Base-by-base conservation (phyloP, 306 rosid species). In the Sesbania bispinosa region DNA sequence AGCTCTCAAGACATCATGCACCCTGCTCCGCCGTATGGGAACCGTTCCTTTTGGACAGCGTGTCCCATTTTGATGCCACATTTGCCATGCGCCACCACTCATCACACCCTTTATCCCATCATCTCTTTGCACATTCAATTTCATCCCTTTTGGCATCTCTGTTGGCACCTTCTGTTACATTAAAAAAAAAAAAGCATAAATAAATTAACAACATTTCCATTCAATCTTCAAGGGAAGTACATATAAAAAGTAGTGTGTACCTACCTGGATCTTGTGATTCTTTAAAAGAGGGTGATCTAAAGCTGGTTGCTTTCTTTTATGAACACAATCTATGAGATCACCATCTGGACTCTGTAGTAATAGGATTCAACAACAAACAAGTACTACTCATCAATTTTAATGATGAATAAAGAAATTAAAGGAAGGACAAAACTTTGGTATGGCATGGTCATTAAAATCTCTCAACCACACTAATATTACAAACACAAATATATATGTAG, bases 1-100 rank as follows among this genome's bases (percentile, higher is more conserved):
- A 3, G 92, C 84, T 81, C 98, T 82, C 50, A 90, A 59, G 20
- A 88, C 96, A 32, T 90, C 97, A 10, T 82, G 36, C 71, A 79
- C 82, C 3, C 78, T 69, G 81, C 89, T 88, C 30, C 93, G 85
- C 63, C 97, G 80, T 80, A 91, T 74, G 0, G 99, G 96, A 66
- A 95, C 80, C n/a, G 86, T 95, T 18, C 97, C 97, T 58, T 74
- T 82, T 0, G 96, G 96, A 60, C 99, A 95, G 24, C 79, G 30
- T 4, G 96, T 95, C 68, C 97, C 93, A 27, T 95, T 95, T 66
- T 45, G 69, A 64, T 89, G 96, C 99, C 97, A 95, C 89, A 68
- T 87, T 72, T 94, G 97, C 86, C 85, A 80, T 57, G 77, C 46
- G 2, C 2, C 58, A 5, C 42, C 72, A 11, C 15, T 21, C 0